Conservation (phyloP, 192 early-diverging fungal genomes). For the Thamnidium elegans region DNA sequence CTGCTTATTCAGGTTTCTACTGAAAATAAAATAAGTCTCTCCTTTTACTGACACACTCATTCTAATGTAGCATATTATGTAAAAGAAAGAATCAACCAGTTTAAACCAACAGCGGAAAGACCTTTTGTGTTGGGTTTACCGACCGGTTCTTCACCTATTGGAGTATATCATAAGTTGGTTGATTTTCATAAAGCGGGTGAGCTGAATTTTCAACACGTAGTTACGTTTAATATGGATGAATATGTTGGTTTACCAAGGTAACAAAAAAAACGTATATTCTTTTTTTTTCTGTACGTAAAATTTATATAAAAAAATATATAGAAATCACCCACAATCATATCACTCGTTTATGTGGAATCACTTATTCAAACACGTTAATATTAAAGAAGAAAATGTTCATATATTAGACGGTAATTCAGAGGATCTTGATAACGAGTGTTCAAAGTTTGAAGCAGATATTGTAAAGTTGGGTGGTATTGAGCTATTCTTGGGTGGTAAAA, state of each 20-base stretch:
- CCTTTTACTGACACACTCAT: background rate
- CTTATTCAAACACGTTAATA: conserved; percentile 86
- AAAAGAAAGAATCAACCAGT: conserved; percentile 77
- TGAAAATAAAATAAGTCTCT: background rate
- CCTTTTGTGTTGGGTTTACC: conserved; percentile 87
- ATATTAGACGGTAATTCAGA: conserved; percentile 83
- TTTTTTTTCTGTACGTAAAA: background rate
- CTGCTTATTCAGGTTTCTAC: conserved; percentile 58
- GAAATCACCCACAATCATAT: conserved; percentile 85
- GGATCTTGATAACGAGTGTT: conserved; percentile 79
- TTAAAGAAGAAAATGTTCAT: conserved; percentile 77
- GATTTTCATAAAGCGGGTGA: conserved; percentile 63
- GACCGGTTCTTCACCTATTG: conserved; percentile 81
- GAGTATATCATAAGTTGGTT: conserved; percentile 73
- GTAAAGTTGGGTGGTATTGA: conserved; percentile 78
- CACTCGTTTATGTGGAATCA: conserved; percentile 92
- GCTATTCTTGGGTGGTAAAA: conserved; percentile 79
- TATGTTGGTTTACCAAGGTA: conserved; percentile 79
- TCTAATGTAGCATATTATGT: conserved; percentile 66
- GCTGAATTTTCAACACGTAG: conserved; percentile 76
- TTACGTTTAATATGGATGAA: conserved; percentile 91
- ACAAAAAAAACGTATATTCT: background rate
- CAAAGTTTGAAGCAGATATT: conserved; percentile 78
- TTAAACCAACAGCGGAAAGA: conserved; percentile 67
- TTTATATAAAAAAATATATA: conserved; percentile 12